phyloP scores from a whole-genome alignment of 1,284 basidiomycete genomes.

The Trichosporon sp. region DNA sequence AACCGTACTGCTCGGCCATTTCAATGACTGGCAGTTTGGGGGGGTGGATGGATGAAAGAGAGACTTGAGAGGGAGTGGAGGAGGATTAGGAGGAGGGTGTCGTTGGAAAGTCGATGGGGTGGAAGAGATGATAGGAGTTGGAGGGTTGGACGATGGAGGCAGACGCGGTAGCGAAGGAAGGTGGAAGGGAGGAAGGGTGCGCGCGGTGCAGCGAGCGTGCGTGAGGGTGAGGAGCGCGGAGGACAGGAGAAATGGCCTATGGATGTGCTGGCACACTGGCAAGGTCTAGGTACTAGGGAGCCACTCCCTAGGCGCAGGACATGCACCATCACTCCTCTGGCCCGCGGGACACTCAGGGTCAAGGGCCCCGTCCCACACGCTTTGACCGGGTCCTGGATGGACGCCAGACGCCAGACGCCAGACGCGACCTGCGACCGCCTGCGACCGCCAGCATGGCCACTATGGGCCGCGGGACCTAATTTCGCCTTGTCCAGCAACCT shows the following conservation, averaged over 20 bases:
- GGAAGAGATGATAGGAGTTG: background rate
- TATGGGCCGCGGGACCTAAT: conserved; percentile 2
- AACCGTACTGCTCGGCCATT: conserved; percentile 51
- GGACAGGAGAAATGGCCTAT: background rate
- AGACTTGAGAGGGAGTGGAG: background rate
- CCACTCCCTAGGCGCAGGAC: background rate
- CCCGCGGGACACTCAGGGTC: conserved; percentile 19
- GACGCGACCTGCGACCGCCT: background rate
- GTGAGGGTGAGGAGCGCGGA: background rate
- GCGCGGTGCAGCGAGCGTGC: background rate
- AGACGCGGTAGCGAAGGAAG: conserved; percentile 14
- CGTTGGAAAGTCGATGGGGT: conserved; percentile 1
- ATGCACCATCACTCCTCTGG: background rate
- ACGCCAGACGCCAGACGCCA: conserved; percentile 15
- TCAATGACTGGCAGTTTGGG: conserved; percentile 18
- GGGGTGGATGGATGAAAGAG: conserved; percentile 20
- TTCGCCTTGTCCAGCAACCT: background rate
- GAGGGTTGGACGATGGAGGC: conserved; percentile 1
- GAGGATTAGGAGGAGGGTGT: background rate
- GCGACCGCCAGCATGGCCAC: background rate
- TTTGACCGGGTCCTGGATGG: background rate
- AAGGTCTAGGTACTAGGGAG: background rate
- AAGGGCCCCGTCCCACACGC: conserved; percentile 19
- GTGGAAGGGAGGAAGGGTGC: conserved; percentile 13
- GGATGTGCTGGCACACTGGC: conserved; percentile 17